Evolutionary conservation across 1,284 basidiomycete genomes (phyloP).

Genomic region (Fistulina hepatica): DNA sequence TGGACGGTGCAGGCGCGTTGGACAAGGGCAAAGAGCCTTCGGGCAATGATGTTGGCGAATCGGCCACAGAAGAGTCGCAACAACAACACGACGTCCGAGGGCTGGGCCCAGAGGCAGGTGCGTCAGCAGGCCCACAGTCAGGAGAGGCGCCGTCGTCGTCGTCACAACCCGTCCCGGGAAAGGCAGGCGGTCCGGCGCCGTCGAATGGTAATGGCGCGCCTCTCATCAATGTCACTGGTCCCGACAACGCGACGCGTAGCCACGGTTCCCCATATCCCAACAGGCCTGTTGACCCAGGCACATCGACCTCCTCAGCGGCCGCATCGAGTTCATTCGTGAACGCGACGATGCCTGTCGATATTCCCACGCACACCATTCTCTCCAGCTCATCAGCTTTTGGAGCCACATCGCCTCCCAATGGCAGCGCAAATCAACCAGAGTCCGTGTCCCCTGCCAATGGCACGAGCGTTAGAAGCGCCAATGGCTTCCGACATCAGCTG

Average conservation of each 20-base stretch:
- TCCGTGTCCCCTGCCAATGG: conserved; percentile 16
- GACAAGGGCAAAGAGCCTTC: conserved; percentile 52
- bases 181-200: conserved; percentile 24
- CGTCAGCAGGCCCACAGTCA: no score
- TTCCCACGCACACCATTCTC: conserved; percentile 67
- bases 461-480: conserved; percentile 23
- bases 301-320: conserved; percentile 25
- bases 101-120: conserved; percentile 25
- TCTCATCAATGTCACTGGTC: conserved; percentile 41
- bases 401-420: conserved; percentile 35
- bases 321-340: no score
- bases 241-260: conserved; percentile 28
- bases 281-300: conserved; percentile 21
- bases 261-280: conserved; percentile 29
- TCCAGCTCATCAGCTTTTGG: conserved; percentile 43
- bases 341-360: no score
- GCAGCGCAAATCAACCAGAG: conserved; percentile 36
- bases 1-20: no score
- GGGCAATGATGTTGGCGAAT: conserved; percentile 27
- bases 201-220: conserved; percentile 34
- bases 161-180: background rate
- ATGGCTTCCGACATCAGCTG: conserved; percentile 51
- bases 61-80: conserved; percentile 29
- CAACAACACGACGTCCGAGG: conserved; percentile 35
- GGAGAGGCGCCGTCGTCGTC: no score